phyloP scores from a whole-genome alignment of 1,284 basidiomycete species.

The Rhizoctonia solani region DNA sequence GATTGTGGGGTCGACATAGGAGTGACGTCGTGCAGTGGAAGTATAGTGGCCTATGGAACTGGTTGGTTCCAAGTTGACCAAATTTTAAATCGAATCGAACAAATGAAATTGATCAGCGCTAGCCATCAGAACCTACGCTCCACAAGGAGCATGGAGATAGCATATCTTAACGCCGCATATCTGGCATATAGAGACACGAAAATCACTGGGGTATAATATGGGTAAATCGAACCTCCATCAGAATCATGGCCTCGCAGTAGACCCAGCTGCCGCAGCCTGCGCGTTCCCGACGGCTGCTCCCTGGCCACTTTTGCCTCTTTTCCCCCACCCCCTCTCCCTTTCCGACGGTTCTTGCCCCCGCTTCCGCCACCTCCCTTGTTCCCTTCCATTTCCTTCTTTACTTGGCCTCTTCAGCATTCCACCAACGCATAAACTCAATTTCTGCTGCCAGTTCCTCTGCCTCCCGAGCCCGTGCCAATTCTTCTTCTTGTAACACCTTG shows the following conservation, averaged over 20 bases:
- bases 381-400: slow-evolving; percentile 50
- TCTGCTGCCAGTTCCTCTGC: slow-evolving; percentile 60
- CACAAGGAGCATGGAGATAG: too few relatives aligned
- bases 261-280: too few relatives aligned
- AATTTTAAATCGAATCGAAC: slow-evolving; percentile 12
- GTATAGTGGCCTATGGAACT: not conserved
- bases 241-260: not conserved
- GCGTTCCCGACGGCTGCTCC: too few relatives aligned
- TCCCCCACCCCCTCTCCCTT: slow-evolving; percentile 32
- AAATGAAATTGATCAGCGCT: not conserved
- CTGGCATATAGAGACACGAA: too few relatives aligned
- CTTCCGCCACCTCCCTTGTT: not conserved
- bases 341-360: slow-evolving; percentile 24
- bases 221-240: too few relatives aligned
- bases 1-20: slow-evolving; percentile 4
- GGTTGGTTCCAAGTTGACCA: not conserved
- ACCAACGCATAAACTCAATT: slow-evolving; percentile 82
- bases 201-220: too few relatives aligned
- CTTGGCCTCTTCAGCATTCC: slow-evolving; percentile 79
- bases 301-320: slow-evolving; percentile 32
- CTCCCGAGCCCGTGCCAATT: slow-evolving; percentile 7
- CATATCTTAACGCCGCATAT: too few relatives aligned
- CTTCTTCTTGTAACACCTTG: slow-evolving; percentile 37
- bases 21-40: not conserved
- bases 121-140: too few relatives aligned